Evolutionary conservation across 768 basidiomycete species (phyloP).

Genomic region (Boletus tomentosulus): DNA sequence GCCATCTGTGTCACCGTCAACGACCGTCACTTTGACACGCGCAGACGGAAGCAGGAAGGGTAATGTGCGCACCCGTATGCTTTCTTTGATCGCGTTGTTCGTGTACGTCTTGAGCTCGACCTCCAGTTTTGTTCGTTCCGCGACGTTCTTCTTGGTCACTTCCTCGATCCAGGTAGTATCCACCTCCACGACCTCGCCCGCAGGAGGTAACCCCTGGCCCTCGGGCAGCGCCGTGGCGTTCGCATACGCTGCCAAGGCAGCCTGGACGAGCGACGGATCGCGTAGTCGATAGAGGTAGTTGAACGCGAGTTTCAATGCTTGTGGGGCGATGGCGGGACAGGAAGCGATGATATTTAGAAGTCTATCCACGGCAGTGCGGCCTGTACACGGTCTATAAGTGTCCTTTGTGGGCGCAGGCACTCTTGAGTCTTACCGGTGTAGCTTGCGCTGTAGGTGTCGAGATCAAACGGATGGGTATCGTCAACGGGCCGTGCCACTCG

Average conservation of each 20-base stretch:
- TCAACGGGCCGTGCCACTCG: conserved; percentile 50
- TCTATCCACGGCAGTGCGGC: conserved; percentile 73
- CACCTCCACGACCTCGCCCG: conserved; percentile 45
- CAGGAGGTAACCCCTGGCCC: conserved; percentile 41
- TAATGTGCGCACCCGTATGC: conserved; percentile 69
- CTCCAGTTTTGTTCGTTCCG: conserved; percentile 82
- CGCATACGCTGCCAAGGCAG: conserved; percentile 53
- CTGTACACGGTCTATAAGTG: conserved; percentile 33
- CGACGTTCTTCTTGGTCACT: conserved; percentile 55
- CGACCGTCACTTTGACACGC: background rate
- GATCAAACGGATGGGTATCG: conserved; percentile 82
- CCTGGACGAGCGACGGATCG: conserved; percentile 60
- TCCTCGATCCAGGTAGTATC: conserved; percentile 77
- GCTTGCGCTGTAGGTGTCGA: conserved; percentile 71
- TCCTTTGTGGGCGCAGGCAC: background rate
- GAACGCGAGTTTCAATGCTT: conserved; percentile 66
- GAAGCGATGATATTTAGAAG: conserved; percentile 61
- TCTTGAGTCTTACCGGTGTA: conserved; percentile 56
- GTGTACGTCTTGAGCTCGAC: conserved; percentile 92
- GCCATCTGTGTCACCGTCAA: conserved; percentile 59
- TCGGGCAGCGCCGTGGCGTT: conserved; percentile 30
- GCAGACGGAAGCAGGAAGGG: background rate
- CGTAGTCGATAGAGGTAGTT: conserved; percentile 61
- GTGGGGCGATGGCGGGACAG: conserved; percentile 66
- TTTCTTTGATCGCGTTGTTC: conserved; percentile 98